Evolutionary conservation across 1,284 basidiomycete species (phyloP).

Genomic region (Leccinum subrobustum): DNA sequence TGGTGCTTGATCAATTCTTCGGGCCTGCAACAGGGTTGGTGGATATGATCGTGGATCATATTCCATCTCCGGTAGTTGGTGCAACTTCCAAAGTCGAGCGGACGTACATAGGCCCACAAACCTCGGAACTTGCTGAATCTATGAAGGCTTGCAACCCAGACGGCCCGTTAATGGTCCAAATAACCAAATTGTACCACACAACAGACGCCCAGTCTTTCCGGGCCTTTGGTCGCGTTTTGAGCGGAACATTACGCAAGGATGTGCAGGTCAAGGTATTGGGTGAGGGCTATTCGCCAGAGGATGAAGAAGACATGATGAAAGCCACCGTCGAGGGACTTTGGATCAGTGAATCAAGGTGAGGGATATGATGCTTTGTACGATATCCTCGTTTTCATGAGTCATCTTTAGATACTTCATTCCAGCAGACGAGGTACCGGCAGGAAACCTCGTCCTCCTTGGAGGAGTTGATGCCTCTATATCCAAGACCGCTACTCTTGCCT

Average conservation of each 20-base stretch:
- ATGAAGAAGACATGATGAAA: slow-evolving; percentile 97
- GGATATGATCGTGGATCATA: slow-evolving; percentile 88
- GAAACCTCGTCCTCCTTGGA: slow-evolving; percentile 89
- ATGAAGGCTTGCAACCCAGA: slow-evolving; percentile 85
- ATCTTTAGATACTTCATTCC: slow-evolving; percentile 83
- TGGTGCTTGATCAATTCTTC: slow-evolving; percentile 94
- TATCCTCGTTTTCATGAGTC: slow-evolving; percentile 15
- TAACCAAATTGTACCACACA: slow-evolving; percentile 94
- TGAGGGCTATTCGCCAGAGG: slow-evolving; percentile 94
- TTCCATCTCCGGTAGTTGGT: slow-evolving; percentile 81
- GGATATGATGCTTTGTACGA: background rate
- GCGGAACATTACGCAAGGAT: slow-evolving; percentile 85
- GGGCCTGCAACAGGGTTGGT: slow-evolving; percentile 86
- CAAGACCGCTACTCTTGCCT: slow-evolving; percentile 91
- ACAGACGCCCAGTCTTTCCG: slow-evolving; percentile 95
- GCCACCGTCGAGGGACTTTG: slow-evolving; percentile 86
- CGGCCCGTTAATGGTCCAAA: slow-evolving; percentile 89
- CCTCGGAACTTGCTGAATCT: slow-evolving; percentile 69
- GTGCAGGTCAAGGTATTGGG: slow-evolving; percentile 93
- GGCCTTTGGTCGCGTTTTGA: slow-evolving; percentile 93
- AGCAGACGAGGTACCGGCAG: slow-evolving; percentile 84
- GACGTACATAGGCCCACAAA: slow-evolving; percentile 86
- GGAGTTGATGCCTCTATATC: slow-evolving; percentile 94
- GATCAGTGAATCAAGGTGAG: slow-evolving; percentile 86
- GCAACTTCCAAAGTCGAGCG: slow-evolving; percentile 76